phyloP scores from a whole-genome alignment of 208 protist genomes.

The Porcisia deanei region DNA sequence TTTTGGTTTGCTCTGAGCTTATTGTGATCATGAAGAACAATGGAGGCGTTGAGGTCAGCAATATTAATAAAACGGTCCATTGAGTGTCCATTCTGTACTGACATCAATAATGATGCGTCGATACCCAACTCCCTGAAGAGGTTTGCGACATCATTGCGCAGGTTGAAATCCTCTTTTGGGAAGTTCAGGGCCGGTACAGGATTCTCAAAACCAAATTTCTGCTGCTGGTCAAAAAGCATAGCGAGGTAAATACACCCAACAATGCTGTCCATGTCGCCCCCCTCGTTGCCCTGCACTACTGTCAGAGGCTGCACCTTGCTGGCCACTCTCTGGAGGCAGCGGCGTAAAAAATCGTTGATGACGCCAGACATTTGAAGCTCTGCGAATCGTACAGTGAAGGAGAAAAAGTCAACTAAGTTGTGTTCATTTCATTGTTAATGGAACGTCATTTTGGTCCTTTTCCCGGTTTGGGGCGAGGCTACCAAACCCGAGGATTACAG shows the following conservation, averaged over 20 bases:
- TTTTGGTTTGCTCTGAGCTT: constrained; percentile 51
- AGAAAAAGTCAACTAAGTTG: constrained; percentile 7
- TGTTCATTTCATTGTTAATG: not conserved
- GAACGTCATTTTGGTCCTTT: no score
- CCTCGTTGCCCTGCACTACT: constrained; percentile 83
- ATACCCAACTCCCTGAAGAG: constrained; percentile 55
- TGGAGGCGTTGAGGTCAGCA: constrained; percentile 12
- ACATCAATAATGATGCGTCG: constrained; percentile 44
- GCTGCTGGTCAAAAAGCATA: constrained; percentile 50
- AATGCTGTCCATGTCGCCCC: constrained; percentile 89
- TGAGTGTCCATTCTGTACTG: constrained; percentile 27
- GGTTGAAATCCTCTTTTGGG: constrained; percentile 60
- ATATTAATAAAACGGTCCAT: constrained; percentile 40
- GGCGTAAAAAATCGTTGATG: constrained; percentile 74
- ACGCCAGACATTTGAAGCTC: constrained; percentile 34
- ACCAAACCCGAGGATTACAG: not conserved
- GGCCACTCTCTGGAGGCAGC: constrained; percentile 27
- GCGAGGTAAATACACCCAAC: constrained; percentile 85
- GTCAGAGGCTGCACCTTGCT: constrained; percentile 32
- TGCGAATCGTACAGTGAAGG: not conserved
- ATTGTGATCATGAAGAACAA: constrained; percentile 91
- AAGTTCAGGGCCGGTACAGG: constrained; percentile 83
- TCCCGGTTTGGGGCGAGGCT: not conserved
- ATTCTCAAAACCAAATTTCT: constrained; percentile 30
- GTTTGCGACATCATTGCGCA: constrained; percentile 73